Evolutionary conservation across 305 asterid species (phyloP).

Genomic region (Fraxinus velutina): DNA sequence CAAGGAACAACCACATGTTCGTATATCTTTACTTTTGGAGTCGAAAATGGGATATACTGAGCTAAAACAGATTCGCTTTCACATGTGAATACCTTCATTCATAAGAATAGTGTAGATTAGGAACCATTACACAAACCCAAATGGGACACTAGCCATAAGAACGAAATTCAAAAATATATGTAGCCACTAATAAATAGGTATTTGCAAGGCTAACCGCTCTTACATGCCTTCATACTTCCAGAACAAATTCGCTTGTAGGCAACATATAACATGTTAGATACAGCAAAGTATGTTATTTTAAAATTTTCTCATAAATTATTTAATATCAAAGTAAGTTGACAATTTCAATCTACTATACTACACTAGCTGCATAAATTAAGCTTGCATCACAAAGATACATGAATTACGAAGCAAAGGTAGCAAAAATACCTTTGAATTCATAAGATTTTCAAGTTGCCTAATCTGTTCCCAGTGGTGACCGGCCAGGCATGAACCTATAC

Average conservation of each 20-base stretch:
- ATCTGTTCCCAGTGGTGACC: slow-evolving; percentile 51
- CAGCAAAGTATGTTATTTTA: not conserved
- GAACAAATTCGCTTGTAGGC: not conserved
- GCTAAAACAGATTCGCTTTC: slow-evolving; percentile 50
- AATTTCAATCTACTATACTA: not conserved
- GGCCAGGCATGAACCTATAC: slow-evolving; percentile 39
- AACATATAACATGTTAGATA: not conserved
- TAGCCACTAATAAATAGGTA: not conserved
- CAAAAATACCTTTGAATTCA: slow-evolving; percentile 73
- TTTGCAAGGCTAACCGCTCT: not conserved
- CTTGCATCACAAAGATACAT: not conserved
- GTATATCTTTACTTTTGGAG: slow-evolving; percentile 53
- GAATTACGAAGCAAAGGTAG: not conserved
- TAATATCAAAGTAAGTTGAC: not conserved
- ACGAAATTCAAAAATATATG: not conserved
- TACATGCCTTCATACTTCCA: not conserved
- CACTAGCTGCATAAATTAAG: not conserved
- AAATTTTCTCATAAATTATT: not conserved
- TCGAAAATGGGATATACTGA: slow-evolving; percentile 50
- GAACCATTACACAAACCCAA: slow-evolving; percentile 2
- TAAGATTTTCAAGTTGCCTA: slow-evolving; percentile 58
- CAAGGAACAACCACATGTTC: slow-evolving; percentile 35
- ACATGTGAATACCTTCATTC: slow-evolving; percentile 79
- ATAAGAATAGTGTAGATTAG: slow-evolving; percentile 26
- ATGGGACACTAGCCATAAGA: not conserved